phyloP scores from a whole-genome alignment of 164 flowering plant genomes.

The Chimonanthus praecox region DNA sequence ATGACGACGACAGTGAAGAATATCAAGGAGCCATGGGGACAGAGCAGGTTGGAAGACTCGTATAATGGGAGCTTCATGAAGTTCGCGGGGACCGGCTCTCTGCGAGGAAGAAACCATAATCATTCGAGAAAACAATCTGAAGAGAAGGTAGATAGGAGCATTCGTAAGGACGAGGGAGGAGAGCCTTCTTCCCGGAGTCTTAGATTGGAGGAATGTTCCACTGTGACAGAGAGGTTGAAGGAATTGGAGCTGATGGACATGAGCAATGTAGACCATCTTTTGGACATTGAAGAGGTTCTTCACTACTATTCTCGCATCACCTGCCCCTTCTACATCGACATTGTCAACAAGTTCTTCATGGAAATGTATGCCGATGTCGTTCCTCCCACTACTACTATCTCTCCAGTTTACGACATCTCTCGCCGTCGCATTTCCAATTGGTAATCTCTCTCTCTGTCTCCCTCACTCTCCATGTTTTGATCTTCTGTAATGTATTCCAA shows the following conservation, averaged over 20 bases:
- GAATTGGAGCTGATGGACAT: constrained; percentile 60
- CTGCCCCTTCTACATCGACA: constrained; percentile 65
- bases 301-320: constrained; percentile 71
- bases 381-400: background rate
- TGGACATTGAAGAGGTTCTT: constrained; percentile 72
- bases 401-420: background rate
- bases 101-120: background rate
- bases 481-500: background rate
- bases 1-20: background rate
- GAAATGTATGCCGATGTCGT: constrained; percentile 49
- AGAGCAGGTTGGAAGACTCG: constrained; percentile 15
- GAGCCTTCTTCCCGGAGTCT: constrained; percentile 7
- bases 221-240: constrained; percentile 45
- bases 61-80: constrained; percentile 19
- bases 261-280: constrained; percentile 48
- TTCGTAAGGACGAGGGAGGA: constrained; percentile 2
- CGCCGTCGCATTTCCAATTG: background rate
- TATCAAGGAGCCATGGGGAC: background rate
- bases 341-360: constrained; percentile 72
- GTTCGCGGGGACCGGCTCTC: constrained; percentile 5
- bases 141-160: background rate
- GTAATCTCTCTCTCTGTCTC: constrained; percentile 1
- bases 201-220: constrained; percentile 14
- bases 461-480: background rate
- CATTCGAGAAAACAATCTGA: background rate